Evolutionary conservation across 768 basidiomycete genomes (phyloP).

Genomic region (Postia placenta): DNA sequence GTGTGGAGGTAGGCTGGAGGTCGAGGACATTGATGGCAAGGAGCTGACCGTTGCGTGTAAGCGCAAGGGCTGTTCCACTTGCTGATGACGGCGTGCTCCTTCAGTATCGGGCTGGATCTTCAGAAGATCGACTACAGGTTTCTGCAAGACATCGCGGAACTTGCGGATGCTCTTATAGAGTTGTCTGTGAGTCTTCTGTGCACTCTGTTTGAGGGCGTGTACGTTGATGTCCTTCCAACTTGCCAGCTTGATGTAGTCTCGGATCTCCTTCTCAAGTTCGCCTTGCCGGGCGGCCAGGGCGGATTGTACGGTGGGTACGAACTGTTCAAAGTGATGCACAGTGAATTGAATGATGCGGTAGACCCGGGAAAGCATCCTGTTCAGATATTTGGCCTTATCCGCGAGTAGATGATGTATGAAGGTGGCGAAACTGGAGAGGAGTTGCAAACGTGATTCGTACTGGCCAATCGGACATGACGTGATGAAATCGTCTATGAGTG

Average conservation of each 20-base stretch:
- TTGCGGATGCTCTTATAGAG: constrained; percentile 87
- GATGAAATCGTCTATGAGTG: constrained; percentile 79
- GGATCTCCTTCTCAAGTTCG: constrained; percentile 72
- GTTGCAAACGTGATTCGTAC: constrained; percentile 57
- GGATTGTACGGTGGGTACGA: constrained; percentile 37
- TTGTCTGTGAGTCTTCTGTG: constrained; percentile 84
- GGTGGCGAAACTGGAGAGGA: constrained; percentile 62
- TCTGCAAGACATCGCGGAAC: constrained; percentile 84
- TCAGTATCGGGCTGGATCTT: too few relatives aligned
- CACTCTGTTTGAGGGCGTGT: constrained; percentile 87
- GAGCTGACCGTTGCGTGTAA: too few relatives aligned
- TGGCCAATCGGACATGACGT: constrained; percentile 77
- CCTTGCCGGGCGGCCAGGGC: constrained; percentile 52
- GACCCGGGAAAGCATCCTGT: constrained; percentile 39
- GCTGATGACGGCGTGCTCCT: too few relatives aligned
- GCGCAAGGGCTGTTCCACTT: too few relatives aligned
- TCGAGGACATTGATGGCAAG: background rate
- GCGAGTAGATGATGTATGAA: constrained; percentile 37
- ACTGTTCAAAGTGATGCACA: constrained; percentile 57
- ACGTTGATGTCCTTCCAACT: constrained; percentile 99
- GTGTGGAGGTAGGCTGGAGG: constrained; percentile 25
- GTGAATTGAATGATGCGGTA: constrained; percentile 56
- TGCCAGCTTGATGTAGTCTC: constrained; percentile 85
- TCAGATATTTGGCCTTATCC: constrained; percentile 20
- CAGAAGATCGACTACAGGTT: constrained; percentile 46